These are phyloP conservation scores for Pythium monospermum DNA, from an alignment of 352 stramenopile species.

Conservation along the genomic window DNA sequence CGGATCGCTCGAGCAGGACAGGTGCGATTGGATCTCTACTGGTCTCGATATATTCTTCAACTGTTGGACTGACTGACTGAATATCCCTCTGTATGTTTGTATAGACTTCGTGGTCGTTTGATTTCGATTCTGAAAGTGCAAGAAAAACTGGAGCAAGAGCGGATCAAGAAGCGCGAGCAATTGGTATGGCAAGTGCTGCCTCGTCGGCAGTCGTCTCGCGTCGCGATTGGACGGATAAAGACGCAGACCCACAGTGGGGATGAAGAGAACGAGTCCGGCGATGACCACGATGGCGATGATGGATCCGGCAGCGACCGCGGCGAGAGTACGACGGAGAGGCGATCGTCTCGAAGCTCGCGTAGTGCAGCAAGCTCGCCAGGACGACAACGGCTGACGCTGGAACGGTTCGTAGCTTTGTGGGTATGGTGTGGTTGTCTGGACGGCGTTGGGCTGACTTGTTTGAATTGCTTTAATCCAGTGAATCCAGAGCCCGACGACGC, in stretches of 20 bases:
- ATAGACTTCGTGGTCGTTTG: conserved; percentile 55
- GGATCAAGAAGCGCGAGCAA: conserved; percentile 62
- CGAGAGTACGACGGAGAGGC: neutral
- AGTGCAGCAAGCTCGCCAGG: conserved; percentile 20
- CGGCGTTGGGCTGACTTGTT: neutral
- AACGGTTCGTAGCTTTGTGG: conserved; percentile 37
- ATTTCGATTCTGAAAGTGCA: conserved; percentile 78
- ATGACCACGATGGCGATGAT: conserved; percentile 27
- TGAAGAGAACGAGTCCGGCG: conserved; percentile 52
- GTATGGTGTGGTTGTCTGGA: neutral
- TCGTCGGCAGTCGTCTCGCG: conserved; percentile 76
- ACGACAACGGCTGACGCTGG: conserved; percentile 43
- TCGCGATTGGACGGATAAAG: conserved; percentile 76
- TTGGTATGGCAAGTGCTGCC: conserved; percentile 70
- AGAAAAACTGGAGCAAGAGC: conserved; percentile 62
- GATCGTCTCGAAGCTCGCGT: conserved; percentile 1
- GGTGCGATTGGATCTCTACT: conserved; percentile 20
- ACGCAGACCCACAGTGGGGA: conserved; percentile 47
- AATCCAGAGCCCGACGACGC: conserved; percentile 56
- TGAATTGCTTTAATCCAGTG: conserved; percentile 28
- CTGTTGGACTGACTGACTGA: neutral
- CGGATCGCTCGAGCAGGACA: conserved; percentile 73
- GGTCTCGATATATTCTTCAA: neutral
- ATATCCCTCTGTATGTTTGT: neutral
- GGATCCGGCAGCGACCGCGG: neutral